Evolutionary conservation across 768 basidiomycete genomes (phyloP), one percentile per base, ranked within the genome.

Genomic region (Bullera alba): DNA sequence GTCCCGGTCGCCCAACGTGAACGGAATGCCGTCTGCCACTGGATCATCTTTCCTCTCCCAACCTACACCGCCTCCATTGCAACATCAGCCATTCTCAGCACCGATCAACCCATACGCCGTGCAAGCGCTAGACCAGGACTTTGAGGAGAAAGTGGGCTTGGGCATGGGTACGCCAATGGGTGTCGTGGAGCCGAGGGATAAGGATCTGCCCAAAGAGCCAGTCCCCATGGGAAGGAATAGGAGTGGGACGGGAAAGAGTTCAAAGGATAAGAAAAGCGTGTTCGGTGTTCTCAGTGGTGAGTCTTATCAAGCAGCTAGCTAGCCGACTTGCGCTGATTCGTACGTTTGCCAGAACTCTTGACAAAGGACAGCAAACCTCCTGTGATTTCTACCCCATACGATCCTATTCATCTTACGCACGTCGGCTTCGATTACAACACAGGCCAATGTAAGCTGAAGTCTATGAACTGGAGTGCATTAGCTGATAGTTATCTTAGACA

Each of bases 341-440:
- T 21, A 26, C 21, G 19, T 5, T 42, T 26, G 8, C 27, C 36
- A 71, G 70, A 71, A 28, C 58, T 72, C 8, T 41, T 72, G 41
- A 66, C 60, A 28, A 70, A 50, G 28, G 27, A 43, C 10, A 67
- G 63, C 42, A 73, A 73, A 59, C 63, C 70, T 44, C 65, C 73
- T 19, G 90, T 93, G 74, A 97, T 99, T 77, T 90, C 87, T 70
- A 92, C 91, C 0, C 95, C 95, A 0, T 97, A 93, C 71, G 95
- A 99, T 74, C 95, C 95, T 27, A 93, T 97, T 32, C 93, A 97
- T 76, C 85, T 99, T 65, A 97, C 95, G 2, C 95, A 99, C 70
- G 95, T 99, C 69, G 93, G 93, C 53, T 97, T 96, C 82, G 96
- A 99, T 74, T 87, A 88, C 5, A 93, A 89, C 50, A 97, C 93